phyloP scores from a whole-genome alignment of 2,329 filamentous ascomycete genomes.

The Curvularia eragrostidis region DNA sequence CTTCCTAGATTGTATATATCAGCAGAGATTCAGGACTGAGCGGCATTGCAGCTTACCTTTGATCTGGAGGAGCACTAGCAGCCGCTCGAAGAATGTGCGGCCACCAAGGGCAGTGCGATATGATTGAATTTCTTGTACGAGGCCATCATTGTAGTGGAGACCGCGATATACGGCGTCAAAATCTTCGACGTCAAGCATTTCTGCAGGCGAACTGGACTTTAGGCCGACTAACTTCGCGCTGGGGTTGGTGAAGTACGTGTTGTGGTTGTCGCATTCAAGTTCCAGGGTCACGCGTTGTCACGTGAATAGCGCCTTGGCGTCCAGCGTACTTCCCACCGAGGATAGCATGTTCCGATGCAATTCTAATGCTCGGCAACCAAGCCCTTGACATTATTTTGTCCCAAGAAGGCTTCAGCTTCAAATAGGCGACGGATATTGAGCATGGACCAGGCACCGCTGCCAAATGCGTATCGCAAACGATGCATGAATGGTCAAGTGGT shows the following conservation, averaged over 20 bases:
- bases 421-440: too few relatives aligned
- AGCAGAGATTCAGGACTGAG: not conserved
- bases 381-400: too few relatives aligned
- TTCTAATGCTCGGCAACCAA: too few relatives aligned
- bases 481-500: not conserved
- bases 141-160: conserved; percentile 34
- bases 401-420: too few relatives aligned
- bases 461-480: not conserved
- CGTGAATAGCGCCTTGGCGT: conserved; percentile 13
- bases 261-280: conserved; percentile 13
- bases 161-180: conserved; percentile 71
- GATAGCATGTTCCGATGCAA: too few relatives aligned
- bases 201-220: not conserved
- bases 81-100: conserved; percentile 78
- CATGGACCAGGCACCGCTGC: not conserved
- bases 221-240: conserved; percentile 15
- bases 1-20: conserved; percentile 51
- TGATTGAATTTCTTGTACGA: conserved; percentile 65
- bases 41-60: conserved; percentile 61
- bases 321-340: too few relatives aligned
- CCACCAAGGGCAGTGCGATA: conserved; percentile 73
- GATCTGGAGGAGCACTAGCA: conserved; percentile 73
- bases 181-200: conserved; percentile 69
- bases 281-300: conserved; percentile 22
- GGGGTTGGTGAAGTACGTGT: conserved; percentile 20